phyloP scores from a whole-genome alignment of 371 early-diverging fungal genomes.

The Chytridium lagenaria region DNA sequence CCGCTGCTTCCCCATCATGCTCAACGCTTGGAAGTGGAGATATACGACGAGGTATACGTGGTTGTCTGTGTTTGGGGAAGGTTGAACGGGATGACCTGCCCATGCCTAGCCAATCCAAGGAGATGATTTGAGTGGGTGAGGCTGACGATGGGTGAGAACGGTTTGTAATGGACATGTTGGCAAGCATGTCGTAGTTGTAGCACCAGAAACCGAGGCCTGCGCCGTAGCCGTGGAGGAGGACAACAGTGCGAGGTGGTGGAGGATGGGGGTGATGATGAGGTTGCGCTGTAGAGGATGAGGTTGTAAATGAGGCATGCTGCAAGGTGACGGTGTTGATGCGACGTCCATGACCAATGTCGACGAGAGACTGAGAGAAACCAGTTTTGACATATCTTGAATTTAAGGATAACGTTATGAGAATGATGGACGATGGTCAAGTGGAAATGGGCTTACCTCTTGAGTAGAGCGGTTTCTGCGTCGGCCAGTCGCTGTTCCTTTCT shows the following conservation, averaged over 20 bases:
- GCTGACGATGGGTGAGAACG: too few relatives aligned
- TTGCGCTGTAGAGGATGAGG: too few relatives aligned
- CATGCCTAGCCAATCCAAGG: slow-evolving; percentile 83
- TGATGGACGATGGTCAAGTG: too few relatives aligned
- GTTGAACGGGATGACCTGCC: slow-evolving; percentile 45
- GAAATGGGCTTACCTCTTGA: too few relatives aligned
- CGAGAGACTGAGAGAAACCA: too few relatives aligned
- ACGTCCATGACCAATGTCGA: too few relatives aligned
- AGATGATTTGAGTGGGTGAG: slow-evolving; percentile 67
- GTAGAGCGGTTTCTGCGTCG: too few relatives aligned
- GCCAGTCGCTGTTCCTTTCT: too few relatives aligned
- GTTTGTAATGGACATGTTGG: slow-evolving; percentile 53
- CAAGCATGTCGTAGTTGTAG: slow-evolving; percentile 76
- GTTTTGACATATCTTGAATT: too few relatives aligned
- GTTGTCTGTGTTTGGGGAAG: slow-evolving; percentile 31
- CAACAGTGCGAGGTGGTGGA: slow-evolving; percentile 51
- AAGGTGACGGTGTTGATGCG: too few relatives aligned
- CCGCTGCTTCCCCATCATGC: slow-evolving; percentile 68
- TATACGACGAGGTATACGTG: slow-evolving; percentile 11
- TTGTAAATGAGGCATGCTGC: too few relatives aligned
- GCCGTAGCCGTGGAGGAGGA: slow-evolving; percentile 92
- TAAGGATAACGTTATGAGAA: too few relatives aligned
- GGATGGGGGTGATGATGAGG: neutral
- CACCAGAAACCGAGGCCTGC: slow-evolving; percentile 91
- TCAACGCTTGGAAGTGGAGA: slow-evolving; percentile 36